Evolutionary conservation across 78 protist species (phyloP), one percentile per base, ranked within the genome.

Genomic region (Isochrysis galbana): DNA sequence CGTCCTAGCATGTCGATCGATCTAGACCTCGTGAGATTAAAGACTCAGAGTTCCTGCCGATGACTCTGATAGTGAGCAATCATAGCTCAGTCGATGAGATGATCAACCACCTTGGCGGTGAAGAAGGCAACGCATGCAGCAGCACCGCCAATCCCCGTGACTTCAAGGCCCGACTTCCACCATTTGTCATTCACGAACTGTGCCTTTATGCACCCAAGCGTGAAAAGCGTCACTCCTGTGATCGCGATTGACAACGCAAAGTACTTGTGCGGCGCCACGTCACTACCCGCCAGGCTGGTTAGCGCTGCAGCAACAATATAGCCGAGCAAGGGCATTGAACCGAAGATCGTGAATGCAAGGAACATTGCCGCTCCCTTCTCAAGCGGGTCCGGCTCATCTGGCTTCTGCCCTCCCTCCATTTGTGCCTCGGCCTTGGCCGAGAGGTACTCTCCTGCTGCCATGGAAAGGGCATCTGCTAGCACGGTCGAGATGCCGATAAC

Each of bases 401-500:
- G 86, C n/a, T 44, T n/a, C 19, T n/a, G 48, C 38, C 39, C 47
- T 1, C 29, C 55, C 4, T 5, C 11, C 38, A 80, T 3, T 38
- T 80, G 44, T 5, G 0, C 5, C 88, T 80, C 88, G 25, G 88
- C 88, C 55, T 80, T 80, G 2, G 88, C 54, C 11, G 55, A 44
- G 38, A 80, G 88, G 88, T 80, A 80, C 88, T 80, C 88, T 21
- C 88, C 88, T n/a, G 48, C 88, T 39, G 88, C 88, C 88, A 80
- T 80, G 41, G 55, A 42, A 5, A 80, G 51, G 41, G 88, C 88
- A 54, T 80, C 88, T 0, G 88, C 88, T 5, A 80, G 88, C 88
- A 80, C 47, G 29, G 88, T 80, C 22, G 88, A 80, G 55, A 80
- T 7, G 41, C 88, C 88, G 55, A 80, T 22, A 21, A 80, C 88